phyloP scores from a whole-genome alignment of 805 yeast genomes.

The Debaryomyces castellii region DNA sequence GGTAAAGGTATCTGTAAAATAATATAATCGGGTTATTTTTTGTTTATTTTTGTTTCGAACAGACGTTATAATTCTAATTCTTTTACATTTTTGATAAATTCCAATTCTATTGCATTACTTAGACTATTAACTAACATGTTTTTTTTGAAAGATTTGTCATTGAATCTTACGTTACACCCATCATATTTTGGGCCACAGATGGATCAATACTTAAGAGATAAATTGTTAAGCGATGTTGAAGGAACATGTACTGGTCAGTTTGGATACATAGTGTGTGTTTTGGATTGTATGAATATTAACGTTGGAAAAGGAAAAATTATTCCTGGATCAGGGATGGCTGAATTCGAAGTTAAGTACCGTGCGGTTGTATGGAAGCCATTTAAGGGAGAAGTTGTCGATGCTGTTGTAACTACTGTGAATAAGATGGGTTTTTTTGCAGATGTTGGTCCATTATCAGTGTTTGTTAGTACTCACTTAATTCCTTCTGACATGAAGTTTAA shows the following conservation, averaged over 20 bases:
- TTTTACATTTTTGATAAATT: neutral
- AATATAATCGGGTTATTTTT: neutral
- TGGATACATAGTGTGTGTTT: constrained; percentile 94
- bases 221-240: constrained; percentile 91
- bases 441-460: constrained; percentile 94
- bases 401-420: constrained; percentile 88
- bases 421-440: constrained; percentile 97
- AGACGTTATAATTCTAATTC: neutral
- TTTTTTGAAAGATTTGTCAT: constrained; percentile 77
- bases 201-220: constrained; percentile 89
- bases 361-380: constrained; percentile 99
- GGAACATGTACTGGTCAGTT: constrained; percentile 99
- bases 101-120: neutral
- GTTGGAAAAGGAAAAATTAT: constrained; percentile 92
- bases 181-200: constrained; percentile 97
- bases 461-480: constrained; percentile 90
- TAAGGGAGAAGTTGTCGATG: constrained; percentile 98
- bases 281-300: constrained; percentile 91
- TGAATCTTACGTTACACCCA: constrained; percentile 92
- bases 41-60: neutral
- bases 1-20: neutral
- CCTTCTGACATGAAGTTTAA: constrained; percentile 92
- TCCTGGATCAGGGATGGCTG: constrained; percentile 92
- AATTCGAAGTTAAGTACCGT: constrained; percentile 91
- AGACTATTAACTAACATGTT: constrained; percentile 26